These are phyloP conservation scores for Ophiostoma quercus DNA, from an alignment of 2,329 filamentous ascomycete species.

Conservation along the genomic window DNA sequence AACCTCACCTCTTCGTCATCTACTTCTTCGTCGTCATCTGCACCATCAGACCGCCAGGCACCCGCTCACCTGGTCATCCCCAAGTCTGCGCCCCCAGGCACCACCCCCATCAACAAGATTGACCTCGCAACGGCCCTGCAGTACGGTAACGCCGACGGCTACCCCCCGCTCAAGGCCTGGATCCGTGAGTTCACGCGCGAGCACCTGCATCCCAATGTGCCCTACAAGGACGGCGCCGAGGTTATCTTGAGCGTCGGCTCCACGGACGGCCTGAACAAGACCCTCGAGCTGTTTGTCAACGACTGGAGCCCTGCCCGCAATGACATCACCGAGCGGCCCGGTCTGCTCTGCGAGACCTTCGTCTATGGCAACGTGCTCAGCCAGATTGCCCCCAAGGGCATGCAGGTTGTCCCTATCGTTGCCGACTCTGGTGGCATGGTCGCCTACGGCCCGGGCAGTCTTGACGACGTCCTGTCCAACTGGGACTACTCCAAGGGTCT, in stretches of 20 bases:
- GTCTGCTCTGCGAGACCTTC: slow-evolving; percentile 72
- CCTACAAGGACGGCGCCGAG: slow-evolving; percentile 71
- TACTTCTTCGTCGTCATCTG: slow-evolving; percentile 21
- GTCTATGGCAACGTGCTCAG: slow-evolving; percentile 73
- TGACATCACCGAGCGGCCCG: slow-evolving; percentile 64
- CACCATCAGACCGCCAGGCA: slow-evolving; percentile 32
- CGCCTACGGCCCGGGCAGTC: slow-evolving; percentile 64
- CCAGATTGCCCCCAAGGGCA: slow-evolving; percentile 59
- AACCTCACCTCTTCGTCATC: slow-evolving; percentile 24
- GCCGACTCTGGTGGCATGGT: slow-evolving; percentile 77
- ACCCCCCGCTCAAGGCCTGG: slow-evolving; percentile 72
- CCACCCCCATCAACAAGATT: slow-evolving; percentile 62
- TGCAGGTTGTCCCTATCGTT: slow-evolving; percentile 67
- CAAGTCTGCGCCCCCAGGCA: slow-evolving; percentile 48
- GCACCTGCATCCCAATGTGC: slow-evolving; percentile 73
- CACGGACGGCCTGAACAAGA: slow-evolving; percentile 80
- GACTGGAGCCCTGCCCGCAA: slow-evolving; percentile 64
- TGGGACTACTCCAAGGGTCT: slow-evolving; percentile 74
- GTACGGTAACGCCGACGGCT: slow-evolving; percentile 78
- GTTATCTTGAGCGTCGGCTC: slow-evolving; percentile 74
- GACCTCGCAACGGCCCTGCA: slow-evolving; percentile 78
- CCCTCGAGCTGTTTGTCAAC: slow-evolving; percentile 68
- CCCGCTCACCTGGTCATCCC: slow-evolving; percentile 63
- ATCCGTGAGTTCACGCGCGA: slow-evolving; percentile 72
- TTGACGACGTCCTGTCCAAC: slow-evolving; percentile 71